These are phyloP conservation scores for Salvia hispanica DNA, from an alignment of 257 asterid species.

Conservation along the genomic window DNA sequence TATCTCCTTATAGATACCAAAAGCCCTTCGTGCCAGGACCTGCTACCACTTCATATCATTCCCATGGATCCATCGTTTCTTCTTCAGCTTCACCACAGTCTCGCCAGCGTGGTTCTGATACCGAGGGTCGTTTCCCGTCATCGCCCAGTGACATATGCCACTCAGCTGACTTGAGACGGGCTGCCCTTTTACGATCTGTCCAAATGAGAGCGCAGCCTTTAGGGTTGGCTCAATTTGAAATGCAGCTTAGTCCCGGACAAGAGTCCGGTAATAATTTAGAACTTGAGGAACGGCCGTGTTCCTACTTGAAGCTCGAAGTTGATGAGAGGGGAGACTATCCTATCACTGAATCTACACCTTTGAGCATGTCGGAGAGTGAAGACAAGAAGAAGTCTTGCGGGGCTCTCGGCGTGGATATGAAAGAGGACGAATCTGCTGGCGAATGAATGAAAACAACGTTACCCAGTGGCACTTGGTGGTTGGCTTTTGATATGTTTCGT, in stretches of 20 bases:
- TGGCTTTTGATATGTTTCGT: too few relatives aligned
- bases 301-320: conserved; percentile 56
- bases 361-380: conserved; percentile 42
- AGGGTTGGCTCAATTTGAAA: conserved; percentile 50
- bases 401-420: conserved; percentile 39
- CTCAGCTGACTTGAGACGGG: conserved; percentile 87
- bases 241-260: conserved; percentile 51
- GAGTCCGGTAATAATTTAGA: conserved; percentile 57
- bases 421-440: conserved; percentile 40
- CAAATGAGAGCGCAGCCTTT: conserved; percentile 87
- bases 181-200: conserved; percentile 87
- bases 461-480: too few relatives aligned
- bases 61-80: conserved; percentile 43
- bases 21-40: conserved; percentile 52
- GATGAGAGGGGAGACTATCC: conserved; percentile 48
- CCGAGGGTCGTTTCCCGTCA: conserved; percentile 92
- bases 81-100: conserved; percentile 53
- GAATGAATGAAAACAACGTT: conserved; percentile 3
- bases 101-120: conserved; percentile 87
- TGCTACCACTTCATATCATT: conserved; percentile 49
- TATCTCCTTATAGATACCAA: conserved; percentile 83
- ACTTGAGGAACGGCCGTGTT: conserved; percentile 60
- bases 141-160: conserved; percentile 99
- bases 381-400: conserved; percentile 48
- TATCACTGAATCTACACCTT: conserved; percentile 47